phyloP scores from a whole-genome alignment of 768 basidiomycete species.

The Candolleomyces aberdarensis region DNA sequence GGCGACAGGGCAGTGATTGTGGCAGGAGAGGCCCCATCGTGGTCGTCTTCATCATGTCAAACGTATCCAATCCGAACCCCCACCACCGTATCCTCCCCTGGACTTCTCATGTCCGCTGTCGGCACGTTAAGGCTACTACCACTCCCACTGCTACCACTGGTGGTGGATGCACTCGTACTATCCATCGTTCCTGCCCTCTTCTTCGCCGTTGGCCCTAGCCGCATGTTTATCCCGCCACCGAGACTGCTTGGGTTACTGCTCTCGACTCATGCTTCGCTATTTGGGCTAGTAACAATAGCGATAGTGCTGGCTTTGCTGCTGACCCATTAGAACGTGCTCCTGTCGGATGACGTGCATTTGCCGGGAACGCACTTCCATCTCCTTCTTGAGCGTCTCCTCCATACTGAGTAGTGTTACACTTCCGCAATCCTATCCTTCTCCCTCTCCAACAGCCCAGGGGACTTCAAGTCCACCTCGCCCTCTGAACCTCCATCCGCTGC shows the following conservation, averaged over 20 bases:
- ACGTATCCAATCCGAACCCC: background rate
- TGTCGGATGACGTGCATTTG: background rate
- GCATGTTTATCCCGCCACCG: background rate
- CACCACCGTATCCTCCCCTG: conserved; percentile 10
- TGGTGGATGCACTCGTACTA: conserved; percentile 5
- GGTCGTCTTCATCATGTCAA: background rate
- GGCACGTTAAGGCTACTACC: background rate
- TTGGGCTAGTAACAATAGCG: background rate
- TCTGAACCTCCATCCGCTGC: conserved; percentile 1
- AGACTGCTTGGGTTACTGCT: background rate
- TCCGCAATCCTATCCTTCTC: conserved; percentile 3
- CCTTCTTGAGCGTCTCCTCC: background rate
- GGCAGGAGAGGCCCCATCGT: background rate
- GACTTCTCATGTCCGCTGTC: conserved; percentile 1
- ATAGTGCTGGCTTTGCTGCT: too few species aligned
- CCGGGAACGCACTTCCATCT: background rate
- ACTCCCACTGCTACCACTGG: conserved; percentile 8
- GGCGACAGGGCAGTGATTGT: conserved; percentile 1
- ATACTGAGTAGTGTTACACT: too few species aligned
- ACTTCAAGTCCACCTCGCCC: background rate
- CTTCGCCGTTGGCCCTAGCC: background rate
- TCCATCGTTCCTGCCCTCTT: background rate
- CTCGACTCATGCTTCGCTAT: background rate
- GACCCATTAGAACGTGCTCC: background rate
- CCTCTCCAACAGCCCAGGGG: background rate